Evolutionary conservation across 352 stramenopile genomes (phyloP).

Genomic region (Pythium pyrilobum): DNA sequence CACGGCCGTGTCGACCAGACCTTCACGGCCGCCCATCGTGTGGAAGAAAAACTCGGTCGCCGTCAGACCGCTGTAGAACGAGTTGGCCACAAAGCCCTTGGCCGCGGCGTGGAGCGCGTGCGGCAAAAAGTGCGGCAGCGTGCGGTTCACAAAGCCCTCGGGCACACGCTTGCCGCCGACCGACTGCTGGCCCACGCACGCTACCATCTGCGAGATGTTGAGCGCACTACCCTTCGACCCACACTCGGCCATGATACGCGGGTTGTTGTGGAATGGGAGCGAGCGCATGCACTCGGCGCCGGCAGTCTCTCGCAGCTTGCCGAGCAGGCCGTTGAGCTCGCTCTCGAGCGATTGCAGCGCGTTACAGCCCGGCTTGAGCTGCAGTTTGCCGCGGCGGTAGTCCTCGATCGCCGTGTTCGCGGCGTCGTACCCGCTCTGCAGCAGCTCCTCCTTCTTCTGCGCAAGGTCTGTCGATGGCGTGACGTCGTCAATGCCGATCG

Average conservation of each 20-base stretch:
- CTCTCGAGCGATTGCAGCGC: constrained; percentile 97
- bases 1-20: constrained; percentile 99
- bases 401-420: constrained; percentile 91
- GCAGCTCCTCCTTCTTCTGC: constrained; percentile 93
- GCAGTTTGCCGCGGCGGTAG: constrained; percentile 93
- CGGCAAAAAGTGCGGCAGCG: constrained; percentile 95
- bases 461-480: constrained; percentile 94
- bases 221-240: constrained; percentile 98
- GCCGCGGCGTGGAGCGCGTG: constrained; percentile 93
- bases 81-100: constrained; percentile 99
- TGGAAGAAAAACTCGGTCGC: constrained; percentile 99
- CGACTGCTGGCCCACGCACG: constrained; percentile 98
- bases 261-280: constrained; percentile 96
- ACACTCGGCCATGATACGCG: constrained; percentile 98
- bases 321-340: constrained; percentile 97
- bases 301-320: constrained; percentile 96
- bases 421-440: constrained; percentile 82
- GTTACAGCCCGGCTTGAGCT: constrained; percentile 96
- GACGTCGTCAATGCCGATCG: constrained; percentile 99
- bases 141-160: constrained; percentile 98
- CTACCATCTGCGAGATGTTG: constrained; percentile 99
- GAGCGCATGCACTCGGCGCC: constrained; percentile 97
- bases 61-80: constrained; percentile 98
- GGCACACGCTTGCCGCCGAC: constrained; percentile 98
- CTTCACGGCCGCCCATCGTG: constrained; percentile 99